Base-by-base conservation (phyloP, 139 green algal genomes). In the Micractinium sp. region DNA sequence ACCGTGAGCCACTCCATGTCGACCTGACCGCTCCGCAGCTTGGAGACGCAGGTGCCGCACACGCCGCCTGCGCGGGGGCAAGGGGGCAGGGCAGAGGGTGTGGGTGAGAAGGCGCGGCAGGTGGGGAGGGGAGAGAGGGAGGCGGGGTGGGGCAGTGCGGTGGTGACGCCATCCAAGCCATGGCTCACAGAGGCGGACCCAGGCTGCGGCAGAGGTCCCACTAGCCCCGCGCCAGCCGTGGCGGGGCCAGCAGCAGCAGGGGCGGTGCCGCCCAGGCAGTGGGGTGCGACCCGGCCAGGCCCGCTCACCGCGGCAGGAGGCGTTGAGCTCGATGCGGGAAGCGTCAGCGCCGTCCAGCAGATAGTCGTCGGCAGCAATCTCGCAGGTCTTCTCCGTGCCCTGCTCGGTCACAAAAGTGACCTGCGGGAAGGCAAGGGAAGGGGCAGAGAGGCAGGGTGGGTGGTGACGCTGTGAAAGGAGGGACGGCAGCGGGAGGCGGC, bases 21-120 rank as follows among this genome's bases (percentile, higher is more conserved):
- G 23, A 90, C 79, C 61, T 71, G 35, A 35, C 87, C 87, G 29
- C 66, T 83, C 3, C 61, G 5, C 82, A 90, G 87, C 87, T 90
- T 90, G 71, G 22, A 41, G n/a, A 90, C 87, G 63, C 87, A 90
- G 25, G 41, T 90, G 35, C 87, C 87, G 73, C 87, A 90, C 56
- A 90, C 87, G 35, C 87, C 87, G 63, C 75, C 75, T 84, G 75
- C 63, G 75, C 63, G 7, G 31, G 39, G 2, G 25, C 1, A 22
- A 38, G 33, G 83, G 36, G 38, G 76, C 23, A 2, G 2, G 3
- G 18, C 3, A 23, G 41, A 13, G 47, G 27, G 19, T 63, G 77
- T 13, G 7, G 27, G 19, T 38, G 25, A 39, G 47, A 2, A 19
- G 47, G 29, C 5, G 73, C 9, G 47, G 47, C 47, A 56, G 47